Evolutionary conservation across 2,329 filamentous ascomycete genomes (phyloP), one percentile per base, ranked within the genome.

Genomic region (Aspergillus sp.): DNA sequence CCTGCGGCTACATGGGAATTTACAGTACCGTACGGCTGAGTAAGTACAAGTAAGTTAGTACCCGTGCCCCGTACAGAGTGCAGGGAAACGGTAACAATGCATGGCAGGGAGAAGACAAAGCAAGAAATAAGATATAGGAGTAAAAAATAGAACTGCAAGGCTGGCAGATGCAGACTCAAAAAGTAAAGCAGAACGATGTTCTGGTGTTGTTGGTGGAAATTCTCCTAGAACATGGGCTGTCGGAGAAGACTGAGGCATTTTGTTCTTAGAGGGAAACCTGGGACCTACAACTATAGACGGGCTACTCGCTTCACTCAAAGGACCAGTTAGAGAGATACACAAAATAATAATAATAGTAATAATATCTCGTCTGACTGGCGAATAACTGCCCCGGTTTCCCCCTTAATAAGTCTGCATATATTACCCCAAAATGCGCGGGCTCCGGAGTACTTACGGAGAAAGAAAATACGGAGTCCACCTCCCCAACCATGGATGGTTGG

Each of bases 1-100:
- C 57, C 56, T 58, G 57, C 57, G 55, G 57, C 54, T 56, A 52
- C 50, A 47, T 51, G 50, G 33, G 53, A 50, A 4, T 13, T 13
- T 20, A 43, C 41, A 43, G 20, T 43, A 43, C 37, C 7, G 10
- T 39, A 39, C 37, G 12, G 37, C 10, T 19, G 17, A 12, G 44
- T 46, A 43, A 41, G 32, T 50, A 47, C 41, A 20, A 22, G 20
- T 45, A 27, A 39, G 12, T 17, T 45, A 23, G 19, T 37, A 22
- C 9, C 20, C 35, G n/a, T 23, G 9, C 19, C 33, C 30, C 42
- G n/a, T 33, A 30, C 15, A 44, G 15, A 5, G 42, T 17, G 20
- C 17, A 32, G 9, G 33, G 33, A 10, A 37, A 41, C 25, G 39
- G 20, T 23, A 41, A 30, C 23, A 41, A 45, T 37, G 39, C 38